These are phyloP conservation scores for Chenopodium quinoa DNA, from an alignment of 148 eudicot species.

Conservation along the genomic window DNA sequence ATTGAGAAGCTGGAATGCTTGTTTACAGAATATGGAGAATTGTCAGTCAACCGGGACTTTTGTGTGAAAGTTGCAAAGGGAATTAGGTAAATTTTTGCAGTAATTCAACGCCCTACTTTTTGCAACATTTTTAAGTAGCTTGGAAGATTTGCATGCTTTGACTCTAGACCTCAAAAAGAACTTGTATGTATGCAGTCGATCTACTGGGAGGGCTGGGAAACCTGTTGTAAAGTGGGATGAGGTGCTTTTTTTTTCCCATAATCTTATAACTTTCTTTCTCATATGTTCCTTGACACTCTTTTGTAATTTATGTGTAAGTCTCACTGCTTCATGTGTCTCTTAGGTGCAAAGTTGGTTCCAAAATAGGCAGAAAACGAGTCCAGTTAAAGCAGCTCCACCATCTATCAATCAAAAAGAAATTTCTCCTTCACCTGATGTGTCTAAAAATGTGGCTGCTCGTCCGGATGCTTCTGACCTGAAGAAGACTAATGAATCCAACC, in stretches of 20 bases:
- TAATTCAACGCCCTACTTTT: not conserved
- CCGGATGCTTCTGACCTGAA: conserved; percentile 30
- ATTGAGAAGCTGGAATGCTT: conserved; percentile 56
- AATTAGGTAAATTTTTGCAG: conserved; percentile 49
- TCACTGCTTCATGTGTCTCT: conserved; percentile 20
- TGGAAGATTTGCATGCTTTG: conserved; percentile 1
- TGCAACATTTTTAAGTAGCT: not conserved
- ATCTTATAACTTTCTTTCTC: conserved; percentile 2
- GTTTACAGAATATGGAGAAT: conserved; percentile 38
- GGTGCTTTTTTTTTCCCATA: conserved; percentile 37
- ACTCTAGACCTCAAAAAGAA: conserved; percentile 4
- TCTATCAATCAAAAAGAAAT: conserved; percentile 17
- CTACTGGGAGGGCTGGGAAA: conserved; percentile 78
- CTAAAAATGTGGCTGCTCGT: conserved; percentile 26
- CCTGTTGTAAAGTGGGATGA: conserved; percentile 71
- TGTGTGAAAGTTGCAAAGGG: conserved; percentile 49
- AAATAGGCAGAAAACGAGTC: conserved; percentile 33
- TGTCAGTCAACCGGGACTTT: conserved; percentile 39
- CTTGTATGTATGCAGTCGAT: conserved; percentile 47
- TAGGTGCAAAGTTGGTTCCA: conserved; percentile 78
- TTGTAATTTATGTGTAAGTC: conserved; percentile 15
- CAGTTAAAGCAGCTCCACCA: conserved; percentile 24
- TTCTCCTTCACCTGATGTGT: conserved; percentile 29
- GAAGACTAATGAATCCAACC: conserved; percentile 30
- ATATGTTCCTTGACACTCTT: not conserved